Evolutionary conservation across 2,329 filamentous ascomycete species (phyloP).

Genomic region (Microcyclosporella mali): DNA sequence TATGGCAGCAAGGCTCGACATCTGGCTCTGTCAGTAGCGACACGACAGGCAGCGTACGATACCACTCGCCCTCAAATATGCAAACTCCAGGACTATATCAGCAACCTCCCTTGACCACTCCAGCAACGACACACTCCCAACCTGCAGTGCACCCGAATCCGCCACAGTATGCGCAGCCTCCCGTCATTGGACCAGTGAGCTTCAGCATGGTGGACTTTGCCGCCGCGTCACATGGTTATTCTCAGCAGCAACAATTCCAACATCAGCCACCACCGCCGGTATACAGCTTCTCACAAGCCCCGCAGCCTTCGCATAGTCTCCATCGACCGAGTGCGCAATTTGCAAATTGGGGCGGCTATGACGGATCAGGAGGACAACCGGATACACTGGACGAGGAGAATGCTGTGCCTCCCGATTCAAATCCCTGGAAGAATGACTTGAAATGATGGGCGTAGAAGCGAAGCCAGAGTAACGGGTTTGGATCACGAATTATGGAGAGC

Average conservation of each 20-base stretch:
- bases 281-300: conserved; percentile 12
- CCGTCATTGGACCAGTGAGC: conserved; percentile 6
- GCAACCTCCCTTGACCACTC: conserved; percentile 1
- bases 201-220: conserved; percentile 6
- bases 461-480: too few species aligned
- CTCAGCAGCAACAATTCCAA: conserved; percentile 18
- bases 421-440: conserved; percentile 25
- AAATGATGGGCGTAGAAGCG: too few species aligned
- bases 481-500: too few species aligned
- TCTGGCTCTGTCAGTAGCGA: conserved; percentile 22
- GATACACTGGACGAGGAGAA: conserved; percentile 28
- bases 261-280: conserved; percentile 4
- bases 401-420: conserved; percentile 25
- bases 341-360: conserved; percentile 28
- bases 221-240: conserved; percentile 10
- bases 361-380: conserved; percentile 16
- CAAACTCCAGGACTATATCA: conserved; percentile 7
- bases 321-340: conserved; percentile 24
- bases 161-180: conserved; percentile 7
- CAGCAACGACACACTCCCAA: neutral
- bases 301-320: conserved; percentile 5
- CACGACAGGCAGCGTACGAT: neutral
- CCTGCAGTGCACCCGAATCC: conserved; percentile 4
- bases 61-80: conserved; percentile 10
- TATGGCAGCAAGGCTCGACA: conserved; percentile 24